Evolutionary conservation across 140 eudicot species (phyloP).

Genomic region (Oenanthe javanica): DNA sequence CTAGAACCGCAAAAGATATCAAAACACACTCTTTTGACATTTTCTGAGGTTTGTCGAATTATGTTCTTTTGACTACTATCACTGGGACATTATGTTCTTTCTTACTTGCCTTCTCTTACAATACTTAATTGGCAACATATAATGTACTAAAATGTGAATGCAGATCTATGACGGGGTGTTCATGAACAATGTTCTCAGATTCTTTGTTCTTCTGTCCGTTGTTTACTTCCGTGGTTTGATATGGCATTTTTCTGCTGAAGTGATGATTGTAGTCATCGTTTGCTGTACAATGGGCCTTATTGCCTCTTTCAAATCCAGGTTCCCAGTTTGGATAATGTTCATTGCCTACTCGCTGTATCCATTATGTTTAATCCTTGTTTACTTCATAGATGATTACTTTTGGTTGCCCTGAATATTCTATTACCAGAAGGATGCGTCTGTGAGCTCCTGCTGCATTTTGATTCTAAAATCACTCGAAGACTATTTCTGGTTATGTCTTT

Average conservation of each 20-base stretch:
- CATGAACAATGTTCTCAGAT: constrained; percentile 71
- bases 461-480: not conserved
- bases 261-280: constrained; percentile 39
- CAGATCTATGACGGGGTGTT: constrained; percentile 66
- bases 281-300: constrained; percentile 38
- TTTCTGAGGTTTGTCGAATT: constrained; percentile 38
- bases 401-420: constrained; percentile 3
- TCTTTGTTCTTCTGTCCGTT: constrained; percentile 49
- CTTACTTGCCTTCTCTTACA: not conserved
- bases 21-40: constrained; percentile 52
- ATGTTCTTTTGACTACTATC: not conserved
- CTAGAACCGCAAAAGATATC: constrained; percentile 46
- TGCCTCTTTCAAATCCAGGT: constrained; percentile 44
- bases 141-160: not conserved
- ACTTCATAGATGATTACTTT: constrained; percentile 29
- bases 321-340: constrained; percentile 60
- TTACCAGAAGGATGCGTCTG: not conserved
- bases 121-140: not conserved
- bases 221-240: constrained; percentile 52
- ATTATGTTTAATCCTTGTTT: constrained; percentile 52
- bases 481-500: not conserved
- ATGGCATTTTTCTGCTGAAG: constrained; percentile 66
- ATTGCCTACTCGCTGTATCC: constrained; percentile 49
- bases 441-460: not conserved
- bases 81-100: not conserved